Evolutionary conservation across 2,329 filamentous ascomycete genomes (phyloP), one percentile per base, ranked within the genome.

Genomic region (Plenodomus biglobosus): DNA sequence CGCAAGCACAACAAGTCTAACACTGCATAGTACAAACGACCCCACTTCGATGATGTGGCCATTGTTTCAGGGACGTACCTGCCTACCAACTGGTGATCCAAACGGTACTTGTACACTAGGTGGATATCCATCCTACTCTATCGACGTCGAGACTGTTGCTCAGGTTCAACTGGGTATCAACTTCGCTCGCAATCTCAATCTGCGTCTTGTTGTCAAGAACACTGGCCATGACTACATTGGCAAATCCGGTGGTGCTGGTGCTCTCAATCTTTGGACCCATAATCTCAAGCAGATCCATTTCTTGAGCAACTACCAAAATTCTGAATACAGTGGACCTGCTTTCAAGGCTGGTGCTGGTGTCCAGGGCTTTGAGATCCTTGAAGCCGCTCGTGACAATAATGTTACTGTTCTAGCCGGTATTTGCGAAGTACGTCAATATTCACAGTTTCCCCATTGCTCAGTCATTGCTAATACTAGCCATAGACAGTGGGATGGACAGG

Each of bases 221-320:
- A 61, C 59, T 6, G 58, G 59, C 0, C 58, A 61, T 34, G 53
- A 56, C 18, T 49, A 45, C 13, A 45, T 57, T 8, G 66, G 63
- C 3, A 59, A 59, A 38, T 65, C 62, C 1, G 59, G 54, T 8
- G 66, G 64, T 16, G 55, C 53, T 6, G 63, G 61, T 6, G 44
- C 61, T 0, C 53, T 69, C 6, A 53, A 42, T n/a, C 36, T 69
- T 10, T 70, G 66, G 66, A 68, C 60, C 1, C 65, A 67, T 22
- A 48, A 65, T 21, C 42, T 69, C 3, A 69, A 67, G n/a, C 32
- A 39, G 2, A 45, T 55, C 11, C 10, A 48, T 20, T 47, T 59
- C 22, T 36, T 56, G 8, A 3, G 43, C n/a, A 34, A 62, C 16
- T 63, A 57, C 35, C 21, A 40, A 2, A 50, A 38, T 20, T 2